Evolutionary conservation across 108 stramenopile genomes (phyloP), one percentile per base, ranked within the genome.

Genomic region (Skeletonema tropicum): DNA sequence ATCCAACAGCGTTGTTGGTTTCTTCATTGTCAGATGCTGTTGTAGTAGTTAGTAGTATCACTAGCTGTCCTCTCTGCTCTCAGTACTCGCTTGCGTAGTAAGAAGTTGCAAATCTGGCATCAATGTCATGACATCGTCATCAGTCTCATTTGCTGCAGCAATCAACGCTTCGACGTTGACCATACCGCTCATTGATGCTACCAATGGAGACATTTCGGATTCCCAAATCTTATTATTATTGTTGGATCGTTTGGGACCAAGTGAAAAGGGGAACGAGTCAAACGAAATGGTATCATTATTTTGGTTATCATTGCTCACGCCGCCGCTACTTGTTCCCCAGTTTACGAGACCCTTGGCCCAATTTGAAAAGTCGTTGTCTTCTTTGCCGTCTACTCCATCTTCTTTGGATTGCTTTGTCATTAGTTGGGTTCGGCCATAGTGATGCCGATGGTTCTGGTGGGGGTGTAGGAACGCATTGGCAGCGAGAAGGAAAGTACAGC

Each of bases 101-200:
- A 45, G 42, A 57, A 38, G 48, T 58, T 55, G 32, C 42, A 42
- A 38, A 61, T 74, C 57, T 31, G 59, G 68, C 42, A 67, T 60
- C 25, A 67, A 14, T 17, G 57, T 57, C 32, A 55, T 41, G 31
- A 69, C 60, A 49, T 57, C 62, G 26, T 74, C 59, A 29, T 70
- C 55, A 38, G 70, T 68, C 32, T 82, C 73, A 55, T 80, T 82
- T 13, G 74, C 65, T 25, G 81, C 81, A 23, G 74, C 74, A 45
- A 82, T 55, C 52, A 82, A 68, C 32, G 81, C 74, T 46, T 75
- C 81, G 0, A 82, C 60, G 41, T 82, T 75, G 11, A 82, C 60
- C 74, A 82, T 82, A 11, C 81, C 81, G 4, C 65, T 66, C 14
- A 82, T 62, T 49, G 67, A 69, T n/a, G 81, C 81, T 2, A 75